Base-by-base conservation (phyloP, 202 grass and related monocot genomes). In the Bolboschoenoplectus hybrid region DNA sequence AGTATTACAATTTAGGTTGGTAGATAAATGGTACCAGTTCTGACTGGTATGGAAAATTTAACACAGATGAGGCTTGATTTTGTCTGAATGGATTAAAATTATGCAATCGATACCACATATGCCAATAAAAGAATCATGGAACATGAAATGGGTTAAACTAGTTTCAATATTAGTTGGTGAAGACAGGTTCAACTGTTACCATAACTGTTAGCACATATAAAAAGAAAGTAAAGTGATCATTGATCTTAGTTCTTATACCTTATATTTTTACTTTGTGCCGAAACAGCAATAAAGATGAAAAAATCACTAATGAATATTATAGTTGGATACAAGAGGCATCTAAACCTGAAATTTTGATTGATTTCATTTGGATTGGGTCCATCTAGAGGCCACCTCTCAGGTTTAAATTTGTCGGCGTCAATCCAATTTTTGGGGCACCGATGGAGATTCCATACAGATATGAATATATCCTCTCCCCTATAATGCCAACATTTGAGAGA, bases 261-360 rank as follows among this genome's bases (percentile, higher is more conserved):
- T 60, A 19, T 19, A 86, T 84, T 76, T 79, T 41, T 50, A 56
- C 7, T 41, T 79, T 79, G 53, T 41, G 5, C 50, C 4, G 61
- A 19, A 61, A 52, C 9, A 86, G 62, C 55, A 67, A 81, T 5
- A 68, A 60, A 68, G 52, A 58, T 44, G 16, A 36, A 79, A 19
- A 17, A 9, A 10, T 50, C 14, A 32, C 20, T 41, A 19, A 79
- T 16, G n/a, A 74, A 60, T 77, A 38, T 38, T 41, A 10, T 12
- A 74, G 51, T 26, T 47, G 71, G 71, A 74, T 51, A 74, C 7
- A 82, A 57, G 70, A 79, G 35, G 52, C 51, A 60, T 60, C 19
- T 56, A 61, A 81, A 98, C 96, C 96, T 98, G 88, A 95, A 98
- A 90, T 92, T 95, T 84, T 98, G 96, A 90, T 98, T 98, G 80